Percentiles rank a stretch among this genome's conserved stretches.
phyloP scores from a whole-genome alignment of 2,329 filamentous ascomycete species.

The Ilyonectria robusta region DNA sequence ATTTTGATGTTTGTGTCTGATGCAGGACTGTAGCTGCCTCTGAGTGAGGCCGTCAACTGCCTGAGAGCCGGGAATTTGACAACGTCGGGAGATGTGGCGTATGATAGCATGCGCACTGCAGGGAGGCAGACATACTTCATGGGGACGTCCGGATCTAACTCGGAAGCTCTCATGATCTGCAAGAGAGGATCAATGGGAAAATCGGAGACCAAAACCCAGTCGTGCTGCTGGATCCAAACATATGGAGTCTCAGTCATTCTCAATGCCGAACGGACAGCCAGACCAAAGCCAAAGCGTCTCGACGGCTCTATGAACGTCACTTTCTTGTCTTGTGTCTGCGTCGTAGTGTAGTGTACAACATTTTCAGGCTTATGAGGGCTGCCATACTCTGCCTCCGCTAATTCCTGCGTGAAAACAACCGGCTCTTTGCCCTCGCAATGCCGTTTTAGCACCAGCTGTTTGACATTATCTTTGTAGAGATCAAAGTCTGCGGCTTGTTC shows the following conservation, averaged over 20 bases:
- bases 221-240: conserved; percentile 72
- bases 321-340: conserved; percentile 51
- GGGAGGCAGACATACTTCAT: conserved; percentile 69
- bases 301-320: conserved; percentile 65
- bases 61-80: conserved; percentile 58
- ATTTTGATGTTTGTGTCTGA: conserved; percentile 44
- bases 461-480: conserved; percentile 64
- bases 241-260: conserved; percentile 63
- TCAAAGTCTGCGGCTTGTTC: conserved; percentile 59
- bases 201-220: conserved; percentile 64
- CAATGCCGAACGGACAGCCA: conserved; percentile 67
- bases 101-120: conserved; percentile 65
- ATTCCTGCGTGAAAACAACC: conserved; percentile 21
- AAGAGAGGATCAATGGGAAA: conserved; percentile 62
- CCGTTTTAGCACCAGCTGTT: conserved; percentile 51
- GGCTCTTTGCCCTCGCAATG: conserved; percentile 20
- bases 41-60: conserved; percentile 58
- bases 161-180: conserved; percentile 59
- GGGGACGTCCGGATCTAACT: conserved; percentile 50
- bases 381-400: conserved; percentile 64
- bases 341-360: conserved; percentile 54
- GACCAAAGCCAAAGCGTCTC: conserved; percentile 66
- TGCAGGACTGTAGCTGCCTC: conserved; percentile 54
- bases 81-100: conserved; percentile 64
- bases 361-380: conserved; percentile 53